Base-by-base conservation (phyloP, 495 filamentous ascomycete species). In the Podospora bellae-mahoneyi region DNA sequence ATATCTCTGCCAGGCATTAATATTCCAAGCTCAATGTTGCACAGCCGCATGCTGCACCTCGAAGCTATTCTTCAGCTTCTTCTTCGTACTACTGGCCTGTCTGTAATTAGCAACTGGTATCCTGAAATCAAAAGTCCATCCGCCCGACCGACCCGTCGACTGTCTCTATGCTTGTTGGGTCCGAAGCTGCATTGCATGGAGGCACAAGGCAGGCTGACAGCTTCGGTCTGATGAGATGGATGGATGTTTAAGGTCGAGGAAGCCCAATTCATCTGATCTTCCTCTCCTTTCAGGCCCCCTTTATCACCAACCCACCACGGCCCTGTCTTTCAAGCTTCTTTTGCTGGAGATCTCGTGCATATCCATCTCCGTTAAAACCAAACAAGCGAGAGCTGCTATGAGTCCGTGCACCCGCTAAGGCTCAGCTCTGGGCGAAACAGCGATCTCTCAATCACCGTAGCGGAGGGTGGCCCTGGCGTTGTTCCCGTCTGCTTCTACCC, bases 351-450 rank as follows among this genome's bases (percentile, higher is more conserved):
- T 48, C 39, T 48, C 39, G 39, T 57, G 9, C 27, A 60, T 60
- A 65, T 65, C 53, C 48, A 60, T 19, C 32, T 48, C 57, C 64
- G 3, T 6, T 20, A 53, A 65, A 58, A 58, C 55, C 55, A 26
- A 58, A 58, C 55, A 58, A 58, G 55, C 55, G 55, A 58, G 55
- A 19, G n/a, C 23, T 18, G n/a, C 18, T 9, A 20, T 58, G 55
- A 26, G 23, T 58, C 55, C 55, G 55, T 58, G 55, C 55, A 26
- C 55, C 55, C 55, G 55, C 55, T 58, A 58, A 58, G 23, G n/a
- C 55, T 26, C 23, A 58, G 55, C 55, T 58, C 55, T 58, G n/a
- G 55, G 55, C 55, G n/a, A 58, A 58, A 58, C 55, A 19, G 55
- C 55, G 55, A 58, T 58, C 55, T 58, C 55, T 19, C 55, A 20